phyloP scores from a whole-genome alignment of 75 land plant genomes.

The Picea glauca region DNA sequence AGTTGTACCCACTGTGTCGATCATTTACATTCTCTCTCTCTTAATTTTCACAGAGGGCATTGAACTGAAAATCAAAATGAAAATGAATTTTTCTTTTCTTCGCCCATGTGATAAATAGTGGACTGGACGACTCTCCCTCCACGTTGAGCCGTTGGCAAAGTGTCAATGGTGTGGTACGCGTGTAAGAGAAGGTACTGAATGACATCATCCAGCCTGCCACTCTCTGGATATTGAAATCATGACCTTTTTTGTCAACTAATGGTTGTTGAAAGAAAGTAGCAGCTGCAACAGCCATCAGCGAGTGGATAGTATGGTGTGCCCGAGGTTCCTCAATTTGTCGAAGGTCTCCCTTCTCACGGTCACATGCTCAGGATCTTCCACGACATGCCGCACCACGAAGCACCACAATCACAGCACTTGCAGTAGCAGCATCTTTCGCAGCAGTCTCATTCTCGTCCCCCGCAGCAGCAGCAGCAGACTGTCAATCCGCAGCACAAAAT shows the following conservation, averaged over 20 bases:
- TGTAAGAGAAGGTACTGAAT: not conserved
- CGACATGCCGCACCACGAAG: too few species aligned
- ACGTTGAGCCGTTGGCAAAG: not conserved
- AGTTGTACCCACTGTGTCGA: not conserved
- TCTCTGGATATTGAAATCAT: not conserved
- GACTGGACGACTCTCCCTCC: not conserved
- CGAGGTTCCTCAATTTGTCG: constrained; percentile 15
- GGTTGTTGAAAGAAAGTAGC: not conserved
- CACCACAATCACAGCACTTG: too few species aligned
- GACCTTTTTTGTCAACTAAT: not conserved
- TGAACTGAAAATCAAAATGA: not conserved
- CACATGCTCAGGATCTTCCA: constrained; percentile 9
- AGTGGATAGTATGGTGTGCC: constrained; percentile 22
- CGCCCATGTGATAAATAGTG: not conserved
- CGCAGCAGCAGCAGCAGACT: constrained; percentile 21
- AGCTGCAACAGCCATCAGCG: constrained; percentile 10
- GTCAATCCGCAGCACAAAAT: not conserved
- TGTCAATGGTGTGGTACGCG: not conserved
- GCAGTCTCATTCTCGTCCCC: constrained; percentile 11
- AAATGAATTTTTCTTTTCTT: not conserved
- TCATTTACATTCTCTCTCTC: too few species aligned
- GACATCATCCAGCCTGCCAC: too few species aligned
- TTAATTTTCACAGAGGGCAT: not conserved
- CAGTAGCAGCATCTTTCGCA: constrained; percentile 2
- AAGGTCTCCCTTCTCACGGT: not conserved